Evolutionary conservation across 1,284 basidiomycete species (phyloP), one percentile per base, ranked within the genome.

Genomic region (Pseudomicrostroma phylloplanum): DNA sequence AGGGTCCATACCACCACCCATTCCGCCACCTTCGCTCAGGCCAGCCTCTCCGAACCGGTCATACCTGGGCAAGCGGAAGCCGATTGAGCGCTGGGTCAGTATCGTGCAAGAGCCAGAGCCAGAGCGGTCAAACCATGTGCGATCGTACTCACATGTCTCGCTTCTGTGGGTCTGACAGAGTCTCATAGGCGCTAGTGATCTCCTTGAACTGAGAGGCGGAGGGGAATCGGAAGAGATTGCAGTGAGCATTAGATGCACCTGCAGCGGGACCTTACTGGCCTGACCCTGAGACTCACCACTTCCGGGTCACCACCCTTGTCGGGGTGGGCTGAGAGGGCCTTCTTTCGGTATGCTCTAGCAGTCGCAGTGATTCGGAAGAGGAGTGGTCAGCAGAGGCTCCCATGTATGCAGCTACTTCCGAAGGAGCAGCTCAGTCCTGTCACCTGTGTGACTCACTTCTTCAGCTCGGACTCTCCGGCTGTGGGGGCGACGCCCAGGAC

Each of bases 271-370:
- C 25, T 60, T n/a, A n/a, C n/a, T n/a, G n/a, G n/a, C n/a, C n/a
- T 3, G 25, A 19, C 6, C 26, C n/a, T 11, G n/a, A 13, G 1
- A 48, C 61, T 46, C 41, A 59, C 53, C 39, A 25, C 81, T 81
- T 98, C 96, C 40, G 70, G 91, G 79, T 96, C 92, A 67, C 92
- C 92, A 64, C 92, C 91, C 83, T 96, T 96, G 85, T 97, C 94
- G 46, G 93, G 94, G 81, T 96, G 94, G 63, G 59, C 67, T 67
- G 68, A 67, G 67, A 80, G 64, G 26, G 75, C 67, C 67, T 76
- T 67, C 67, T 74, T 70, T 43, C 70, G 68, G 70, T 71, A 69
- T 36, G 72, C 63, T 55, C 67, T 68, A 55, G 2, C 12, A 36
- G 54, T n/a, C 21, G 62, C 59, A 39, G 58, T 49, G 23, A 15